Base-by-base conservation (phyloP, 2,329 filamentous ascomycete species). In the Cylindrodendrum hubeiense region DNA sequence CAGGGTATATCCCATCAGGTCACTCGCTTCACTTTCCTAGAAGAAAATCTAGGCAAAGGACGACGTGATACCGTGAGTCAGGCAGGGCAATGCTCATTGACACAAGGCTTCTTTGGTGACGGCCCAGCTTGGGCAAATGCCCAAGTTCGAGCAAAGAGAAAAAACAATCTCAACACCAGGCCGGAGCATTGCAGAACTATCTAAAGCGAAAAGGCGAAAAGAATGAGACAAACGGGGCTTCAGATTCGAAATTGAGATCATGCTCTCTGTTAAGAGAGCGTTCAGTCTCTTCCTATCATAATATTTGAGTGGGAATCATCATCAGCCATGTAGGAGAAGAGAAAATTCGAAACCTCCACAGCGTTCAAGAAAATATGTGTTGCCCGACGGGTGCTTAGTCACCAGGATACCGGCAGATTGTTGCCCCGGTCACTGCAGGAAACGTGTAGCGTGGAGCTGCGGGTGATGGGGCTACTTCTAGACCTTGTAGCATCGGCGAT, bases 251-350 rank as follows among this genome's bases (percentile, higher is more conserved):
- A 79, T 82, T 89, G 84, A 89, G 84, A 90, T 90, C 88, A 90
- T 85, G 81, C 83, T 83, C 81, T 81, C 83, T 79, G 70, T 71
- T 66, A 68, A 74, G 80, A 79, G 79, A 85, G 82, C 84, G 82
- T 86, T 90, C 87, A 89, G 83, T 86, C 87, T 90, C 88, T 90
- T 90, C 88, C 88, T 90, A 90, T 90, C 85, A 88, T 88, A 79
- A 79, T 76, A 81, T 84, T 82, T 81, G 83, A 81, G 78, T 76
- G 78, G 77, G 80, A 85, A 87, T 90, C 88, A 90, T 90, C 88
- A 90, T 78, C 62, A 89, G 87, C 87, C 83, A 75, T 76, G 70
- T 73, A 76, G 69, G 75, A 75, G 71, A 73, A 68, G 73, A 68
- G 72, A 71, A 66, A 75, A 69, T 71, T 66, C n/a, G 60, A 52